phyloP scores from a whole-genome alignment of 441 rosid genomes.

The Mallotus repandus region DNA sequence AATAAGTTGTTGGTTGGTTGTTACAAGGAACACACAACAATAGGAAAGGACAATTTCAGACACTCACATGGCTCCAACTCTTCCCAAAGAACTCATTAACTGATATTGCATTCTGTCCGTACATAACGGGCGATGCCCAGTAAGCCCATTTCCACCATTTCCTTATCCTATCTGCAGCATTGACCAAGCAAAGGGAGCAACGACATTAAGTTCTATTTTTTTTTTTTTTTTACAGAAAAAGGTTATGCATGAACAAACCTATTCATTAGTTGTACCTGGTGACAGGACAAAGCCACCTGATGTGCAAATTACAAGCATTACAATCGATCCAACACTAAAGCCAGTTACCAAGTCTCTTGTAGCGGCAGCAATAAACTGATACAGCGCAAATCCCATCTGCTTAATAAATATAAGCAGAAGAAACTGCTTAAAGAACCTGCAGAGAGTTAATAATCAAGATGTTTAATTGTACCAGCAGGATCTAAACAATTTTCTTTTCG shows the following conservation, averaged over 20 bases:
- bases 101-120: conserved; percentile 67
- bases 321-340: conserved; percentile 66
- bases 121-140: conserved; percentile 84
- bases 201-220: no score
- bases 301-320: conserved; percentile 45
- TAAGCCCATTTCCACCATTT: conserved; percentile 83
- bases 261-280: conserved; percentile 39
- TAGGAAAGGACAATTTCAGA: background rate
- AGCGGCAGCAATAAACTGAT: conserved; percentile 32
- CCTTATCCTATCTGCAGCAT: conserved; percentile 47
- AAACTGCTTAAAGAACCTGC: no score
- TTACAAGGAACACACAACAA: no score
- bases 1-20: no score
- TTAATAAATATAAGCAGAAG: no score
- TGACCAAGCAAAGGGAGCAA: no score
- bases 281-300: conserved; percentile 72
- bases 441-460: no score
- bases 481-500: no score
- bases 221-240: no score
- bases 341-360: conserved; percentile 76
- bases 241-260: no score
- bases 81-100: conserved; percentile 79
- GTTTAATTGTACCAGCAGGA: no score
- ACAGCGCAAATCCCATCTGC: no score
- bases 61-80: conserved; percentile 62